A percentile compares a stretch with the other conserved stretches of the same genome.
Evolutionary conservation across 257 asterid species (phyloP).

Genomic region (Galeopsis tetrahit): DNA sequence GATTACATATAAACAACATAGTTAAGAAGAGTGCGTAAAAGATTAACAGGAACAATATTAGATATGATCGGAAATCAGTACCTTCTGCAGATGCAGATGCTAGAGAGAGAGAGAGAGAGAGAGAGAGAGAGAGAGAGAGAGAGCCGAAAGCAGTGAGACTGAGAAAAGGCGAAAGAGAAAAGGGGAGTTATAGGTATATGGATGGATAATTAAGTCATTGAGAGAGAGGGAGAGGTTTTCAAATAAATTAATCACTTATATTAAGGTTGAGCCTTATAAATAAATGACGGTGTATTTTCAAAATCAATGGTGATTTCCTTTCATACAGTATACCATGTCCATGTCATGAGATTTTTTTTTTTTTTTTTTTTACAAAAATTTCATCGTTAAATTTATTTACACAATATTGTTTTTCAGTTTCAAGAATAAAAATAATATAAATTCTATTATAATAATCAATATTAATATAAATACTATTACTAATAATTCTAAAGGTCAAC

Average conservation of each 20-base stretch:
- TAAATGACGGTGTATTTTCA: too few relatives aligned
- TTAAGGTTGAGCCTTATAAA: too few relatives aligned
- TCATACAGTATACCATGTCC: too few relatives aligned
- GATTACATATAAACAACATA: conserved; percentile 4
- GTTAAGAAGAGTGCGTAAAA: neutral
- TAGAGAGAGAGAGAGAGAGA: neutral
- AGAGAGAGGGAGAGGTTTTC: neutral
- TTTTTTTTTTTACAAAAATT: too few relatives aligned
- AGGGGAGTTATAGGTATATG: conserved; percentile 3
- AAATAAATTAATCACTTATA: neutral
- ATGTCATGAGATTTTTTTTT: too few relatives aligned
- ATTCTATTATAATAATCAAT: too few relatives aligned
- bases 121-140: conserved; percentile 14
- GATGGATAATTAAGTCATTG: neutral
- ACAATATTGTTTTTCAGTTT: too few relatives aligned
- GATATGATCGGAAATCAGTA: conserved; percentile 3
- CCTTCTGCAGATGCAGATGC: conserved; percentile 29
- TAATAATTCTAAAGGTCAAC: too few relatives aligned
- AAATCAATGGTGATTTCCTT: too few relatives aligned
- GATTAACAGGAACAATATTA: conserved; percentile 17
- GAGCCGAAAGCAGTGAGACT: conserved; percentile 34
- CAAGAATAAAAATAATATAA: too few relatives aligned
- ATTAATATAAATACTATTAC: too few relatives aligned
- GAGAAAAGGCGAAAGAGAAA: neutral
- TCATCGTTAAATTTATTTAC: too few relatives aligned